Percentiles rank a stretch among this genome's conserved stretches.
Evolutionary conservation across 2,329 filamentous ascomycete genomes (phyloP).

Genomic region (Alternaria arborescens): DNA sequence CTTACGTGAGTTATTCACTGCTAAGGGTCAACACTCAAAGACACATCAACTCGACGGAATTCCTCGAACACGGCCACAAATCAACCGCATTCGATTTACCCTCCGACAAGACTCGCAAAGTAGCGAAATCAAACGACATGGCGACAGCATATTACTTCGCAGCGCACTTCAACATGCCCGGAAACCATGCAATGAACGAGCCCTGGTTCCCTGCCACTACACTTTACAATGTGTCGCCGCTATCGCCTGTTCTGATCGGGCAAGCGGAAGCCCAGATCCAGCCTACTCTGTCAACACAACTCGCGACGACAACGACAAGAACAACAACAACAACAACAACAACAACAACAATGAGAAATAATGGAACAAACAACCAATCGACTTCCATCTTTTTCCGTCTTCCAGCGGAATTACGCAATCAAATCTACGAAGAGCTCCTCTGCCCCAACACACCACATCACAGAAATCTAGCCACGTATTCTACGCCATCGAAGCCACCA

Average conservation of each 20-base stretch:
- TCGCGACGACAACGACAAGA: slow-evolving; percentile 10
- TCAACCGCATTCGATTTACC: no score
- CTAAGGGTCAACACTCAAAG: background rate
- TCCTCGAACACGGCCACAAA: background rate
- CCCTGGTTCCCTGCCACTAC: background rate
- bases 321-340: slow-evolving; percentile 10
- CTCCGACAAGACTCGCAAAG: background rate
- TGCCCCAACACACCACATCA: slow-evolving; percentile 28
- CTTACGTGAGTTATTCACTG: background rate
- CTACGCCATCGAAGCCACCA: slow-evolving; percentile 16
- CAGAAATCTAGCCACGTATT: slow-evolving; percentile 13
- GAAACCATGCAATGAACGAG: background rate
- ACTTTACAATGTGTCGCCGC: background rate
- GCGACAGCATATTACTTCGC: slow-evolving; percentile 32
- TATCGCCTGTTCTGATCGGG: background rate
- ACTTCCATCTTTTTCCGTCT: slow-evolving; percentile 54
- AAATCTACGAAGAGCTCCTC: slow-evolving; percentile 61
- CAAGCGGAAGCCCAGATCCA: slow-evolving; percentile 4
- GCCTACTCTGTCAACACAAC: background rate
- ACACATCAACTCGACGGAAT: background rate
- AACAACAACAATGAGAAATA: slow-evolving; percentile 10
- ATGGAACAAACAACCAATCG: slow-evolving; percentile 6
- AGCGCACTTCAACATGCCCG: slow-evolving; percentile 29
- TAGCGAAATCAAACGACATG: slow-evolving; percentile 13
- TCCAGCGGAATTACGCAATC: slow-evolving; percentile 68